These are phyloP conservation scores for Brachypodium distachyon DNA, from an alignment of 202 grass and related monocot species.

Conservation along the genomic window DNA sequence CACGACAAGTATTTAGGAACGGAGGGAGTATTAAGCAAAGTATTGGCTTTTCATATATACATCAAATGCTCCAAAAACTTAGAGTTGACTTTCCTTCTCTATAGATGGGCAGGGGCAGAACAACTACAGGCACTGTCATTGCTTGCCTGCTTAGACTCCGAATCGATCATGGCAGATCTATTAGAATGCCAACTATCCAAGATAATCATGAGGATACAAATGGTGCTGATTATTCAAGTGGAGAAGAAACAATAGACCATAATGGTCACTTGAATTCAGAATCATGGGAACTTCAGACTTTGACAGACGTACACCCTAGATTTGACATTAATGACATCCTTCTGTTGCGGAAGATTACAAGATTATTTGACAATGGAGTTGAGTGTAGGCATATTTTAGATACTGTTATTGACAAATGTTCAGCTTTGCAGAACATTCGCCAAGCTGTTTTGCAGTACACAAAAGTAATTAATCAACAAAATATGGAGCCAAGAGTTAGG, in stretches of 20 bases:
- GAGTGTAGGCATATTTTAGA: constrained; percentile 82
- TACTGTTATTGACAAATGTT: constrained; percentile 88
- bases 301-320: constrained; percentile 30
- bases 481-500: constrained; percentile 83
- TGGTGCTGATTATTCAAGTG: constrained; percentile 46
- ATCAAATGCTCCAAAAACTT: not conserved
- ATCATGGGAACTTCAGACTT: constrained; percentile 35
- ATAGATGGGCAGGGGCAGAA: constrained; percentile 97
- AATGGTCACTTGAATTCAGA: constrained; percentile 49
- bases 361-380: constrained; percentile 87
- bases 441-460: constrained; percentile 90
- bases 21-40: too few relatives aligned
- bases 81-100: constrained; percentile 23
- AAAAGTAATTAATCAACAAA: constrained; percentile 88
- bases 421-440: constrained; percentile 93
- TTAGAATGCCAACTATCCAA: constrained; percentile 48
- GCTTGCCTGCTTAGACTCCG: constrained; percentile 83
- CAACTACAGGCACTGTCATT: constrained; percentile 95
- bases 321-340: constrained; percentile 95
- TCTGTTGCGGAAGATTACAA: constrained; percentile 84
- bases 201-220: constrained; percentile 41
- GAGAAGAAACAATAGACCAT: constrained; percentile 54
- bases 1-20: too few relatives aligned
- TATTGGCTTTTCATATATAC: constrained; percentile 11
- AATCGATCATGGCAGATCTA: constrained; percentile 78